Evolutionary conservation across 1,284 basidiomycete genomes (phyloP).

Genomic region (Irpex sp.): DNA sequence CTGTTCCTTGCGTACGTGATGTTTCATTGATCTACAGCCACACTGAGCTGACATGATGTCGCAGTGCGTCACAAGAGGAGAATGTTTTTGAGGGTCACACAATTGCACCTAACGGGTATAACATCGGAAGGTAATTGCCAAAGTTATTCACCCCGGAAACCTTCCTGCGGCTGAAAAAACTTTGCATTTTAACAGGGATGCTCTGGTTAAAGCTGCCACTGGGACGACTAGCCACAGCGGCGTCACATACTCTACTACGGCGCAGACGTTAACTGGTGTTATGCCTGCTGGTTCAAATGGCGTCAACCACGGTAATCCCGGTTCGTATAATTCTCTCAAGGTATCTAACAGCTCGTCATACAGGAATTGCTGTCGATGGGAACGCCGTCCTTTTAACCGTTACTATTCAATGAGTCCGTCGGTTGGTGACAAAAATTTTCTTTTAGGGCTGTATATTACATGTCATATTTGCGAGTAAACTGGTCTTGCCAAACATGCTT

Average conservation of each 20-base stretch:
- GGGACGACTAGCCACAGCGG: slow-evolving; percentile 37
- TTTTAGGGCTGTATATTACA: not conserved
- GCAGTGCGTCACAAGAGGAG: slow-evolving; percentile 56
- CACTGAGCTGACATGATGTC: not conserved
- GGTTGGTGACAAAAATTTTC: not conserved
- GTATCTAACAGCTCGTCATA: not conserved
- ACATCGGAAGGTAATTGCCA: slow-evolving; percentile 36
- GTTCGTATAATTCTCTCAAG: not conserved
- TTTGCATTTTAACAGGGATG: slow-evolving; percentile 29
- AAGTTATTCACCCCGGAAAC: not conserved
- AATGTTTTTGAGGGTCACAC: slow-evolving; percentile 37
- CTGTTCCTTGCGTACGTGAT: slow-evolving; percentile 63
- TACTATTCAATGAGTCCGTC: slow-evolving; percentile 8
- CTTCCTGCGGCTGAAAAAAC: not conserved
- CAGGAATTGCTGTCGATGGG: slow-evolving; percentile 27
- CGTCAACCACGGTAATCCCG: slow-evolving; percentile 32
- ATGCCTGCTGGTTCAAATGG: slow-evolving; percentile 30
- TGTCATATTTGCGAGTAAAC: not conserved
- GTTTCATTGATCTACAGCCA: not conserved
- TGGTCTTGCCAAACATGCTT: not conserved
- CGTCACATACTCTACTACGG: slow-evolving; percentile 43
- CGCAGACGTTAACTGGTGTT: slow-evolving; percentile 32
- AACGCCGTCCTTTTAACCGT: slow-evolving; percentile 22
- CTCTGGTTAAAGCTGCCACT: slow-evolving; percentile 36
- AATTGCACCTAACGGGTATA: slow-evolving; percentile 48